Base-by-base conservation (phyloP, 2,329 filamentous ascomycete species). In the Torrubiellomyces zombiae region DNA sequence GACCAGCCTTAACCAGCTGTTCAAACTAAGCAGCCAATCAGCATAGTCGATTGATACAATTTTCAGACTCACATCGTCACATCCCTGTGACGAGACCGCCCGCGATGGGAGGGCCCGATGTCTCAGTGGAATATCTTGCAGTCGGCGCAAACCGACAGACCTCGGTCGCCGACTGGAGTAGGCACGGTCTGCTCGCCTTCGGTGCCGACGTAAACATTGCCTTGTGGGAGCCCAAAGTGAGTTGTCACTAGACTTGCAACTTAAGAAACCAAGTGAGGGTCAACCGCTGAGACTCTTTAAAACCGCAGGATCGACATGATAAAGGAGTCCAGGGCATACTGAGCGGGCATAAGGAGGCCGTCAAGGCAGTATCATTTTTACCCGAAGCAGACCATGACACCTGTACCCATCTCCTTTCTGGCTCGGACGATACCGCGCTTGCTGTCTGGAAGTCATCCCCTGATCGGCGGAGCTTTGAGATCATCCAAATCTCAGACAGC, bases 81-180 rank as follows among this genome's bases (percentile, higher is more conserved):
- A 27, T 22, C 14, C 23, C 22, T 12, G 25, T 25, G 11, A 23
- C 21, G 24, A 14, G 14, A 28, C 30, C 28, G 17, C 27, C 28
- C 31, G 39, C 33, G 18, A 50, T 50, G 45, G 37, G 38, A 28
- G 30, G 31, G 22, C 34, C 36, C 18, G 37, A 36, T 20, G 39
- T 59, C 15, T 49, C 48, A 15, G 43, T 56, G 34, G 52, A 60
- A 33, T 70, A 72, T 37, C 48, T 89, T 37, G 75, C 81, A 23
- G 72, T 75, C 33, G 89, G 89, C 32, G 86, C 82, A 23, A 98
- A 95, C 50, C 67, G 86, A 39, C 81, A 95, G 42, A 78, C 86
- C 11, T 74, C 76, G 10, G 79, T 82, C 15, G 85, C 86, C 15
- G 86, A 95, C 54, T 98, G 89, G 89, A 72, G 78, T 44, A 44